Evolutionary conservation across 306 rosid genomes (phyloP).

Genomic region (Herpetospermum pedunculosum): DNA sequence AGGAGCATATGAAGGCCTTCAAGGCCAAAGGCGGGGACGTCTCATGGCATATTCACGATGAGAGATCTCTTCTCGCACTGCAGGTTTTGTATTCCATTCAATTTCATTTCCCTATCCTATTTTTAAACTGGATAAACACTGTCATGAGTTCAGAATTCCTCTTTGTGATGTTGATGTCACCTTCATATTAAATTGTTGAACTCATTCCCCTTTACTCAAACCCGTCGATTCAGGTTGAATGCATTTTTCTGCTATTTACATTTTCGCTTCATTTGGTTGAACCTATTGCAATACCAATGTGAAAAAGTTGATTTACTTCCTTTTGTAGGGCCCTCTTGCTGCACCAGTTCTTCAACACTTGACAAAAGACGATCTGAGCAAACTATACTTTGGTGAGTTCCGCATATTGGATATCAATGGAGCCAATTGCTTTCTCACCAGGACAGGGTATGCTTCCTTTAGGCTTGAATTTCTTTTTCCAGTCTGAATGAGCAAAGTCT

Average conservation of each 20-base stretch:
- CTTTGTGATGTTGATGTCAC: neutral
- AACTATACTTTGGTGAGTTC: conserved; percentile 75
- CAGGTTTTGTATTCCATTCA: conserved; percentile 28
- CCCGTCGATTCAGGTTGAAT: neutral
- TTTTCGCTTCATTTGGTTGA: neutral
- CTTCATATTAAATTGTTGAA: neutral
- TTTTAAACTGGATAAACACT: neutral
- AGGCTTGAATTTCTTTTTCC: neutral
- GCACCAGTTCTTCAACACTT: conserved; percentile 80
- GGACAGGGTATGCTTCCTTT: conserved; percentile 67
- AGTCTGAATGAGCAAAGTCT: neutral
- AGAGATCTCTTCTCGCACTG: conserved; percentile 85
- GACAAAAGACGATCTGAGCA: conserved; percentile 80
- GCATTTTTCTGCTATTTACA: neutral
- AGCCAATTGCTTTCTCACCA: conserved; percentile 61
- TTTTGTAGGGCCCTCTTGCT: conserved; percentile 86
- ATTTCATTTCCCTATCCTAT: neutral
- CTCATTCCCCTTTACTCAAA: neutral
- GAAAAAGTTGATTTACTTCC: neutral
- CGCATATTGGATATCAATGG: conserved; percentile 74
- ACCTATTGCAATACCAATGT: neutral
- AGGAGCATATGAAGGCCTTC: conserved; percentile 85
- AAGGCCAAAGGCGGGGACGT: conserved; percentile 96
- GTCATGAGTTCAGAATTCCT: neutral
- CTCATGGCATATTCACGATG: conserved; percentile 93